Base-by-base conservation (phyloP, 1,284 basidiomycete species). In the Cystobasidium sp. region DNA sequence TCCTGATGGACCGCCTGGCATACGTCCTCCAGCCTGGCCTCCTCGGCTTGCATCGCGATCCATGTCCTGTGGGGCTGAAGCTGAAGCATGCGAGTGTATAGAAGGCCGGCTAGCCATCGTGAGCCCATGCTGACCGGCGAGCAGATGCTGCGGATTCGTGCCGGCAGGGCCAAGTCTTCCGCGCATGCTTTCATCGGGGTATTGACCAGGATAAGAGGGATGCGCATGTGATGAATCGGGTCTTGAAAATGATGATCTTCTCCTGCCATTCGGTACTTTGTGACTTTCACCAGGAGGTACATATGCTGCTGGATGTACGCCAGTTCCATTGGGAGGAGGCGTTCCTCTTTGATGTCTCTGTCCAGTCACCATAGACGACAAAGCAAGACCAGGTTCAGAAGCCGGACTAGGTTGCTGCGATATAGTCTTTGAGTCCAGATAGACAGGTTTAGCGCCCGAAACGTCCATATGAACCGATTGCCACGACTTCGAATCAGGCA, bases 401-500 rank as follows among this genome's bases (percentile, higher is more conserved):
- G 56, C n/a, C 14, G 68, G 56, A 58, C 55, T 51, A 62, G 68
- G 24, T 18, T 55, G 68, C 31, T 58, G 52, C 8, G 52, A 51
- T 51, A 64, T 51, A 51, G 22, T 64, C 39, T 61, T 59, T 10
- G 53, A 55, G 43, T 73, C 70, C 1, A 73, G 62, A 53, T 73
- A 73, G 14, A 73, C 63, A 18, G 70, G 70, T 53, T 73, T 73
- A 16, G 62, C 70, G 4, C 70, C 70, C 1, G 70, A 53, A 20
- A 73, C 39, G 22, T 73, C 70, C 24, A 73, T 49, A 66, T 73
- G 70, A 20, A 73, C 62, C 18, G 37, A 16, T 16, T 37, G 31
- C 70, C 70, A 73, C 43, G 59, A 64, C 55, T 73, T 73, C 16
- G 43, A 56, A 47, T 73, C 70, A 16, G 70, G 70, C 70, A 73